Conservation (phyloP, 2,329 filamentous ascomycete genomes). For the Microsporum ferrugineum region DNA sequence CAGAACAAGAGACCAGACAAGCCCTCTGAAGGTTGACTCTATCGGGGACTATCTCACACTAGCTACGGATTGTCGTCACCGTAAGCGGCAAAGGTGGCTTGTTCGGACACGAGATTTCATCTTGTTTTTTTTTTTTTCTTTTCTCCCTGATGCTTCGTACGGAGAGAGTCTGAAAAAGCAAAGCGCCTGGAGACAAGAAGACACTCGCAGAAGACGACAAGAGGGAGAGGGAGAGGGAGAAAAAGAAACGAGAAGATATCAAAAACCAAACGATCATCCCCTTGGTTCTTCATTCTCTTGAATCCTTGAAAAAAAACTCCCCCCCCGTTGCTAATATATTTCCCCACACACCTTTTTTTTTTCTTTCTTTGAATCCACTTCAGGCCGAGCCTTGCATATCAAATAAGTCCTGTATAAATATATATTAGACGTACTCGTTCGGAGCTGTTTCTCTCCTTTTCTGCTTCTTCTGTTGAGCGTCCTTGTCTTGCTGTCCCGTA, state of each 20-base stretch:
- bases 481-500: background rate
- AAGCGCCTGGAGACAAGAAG: background rate
- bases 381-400: background rate
- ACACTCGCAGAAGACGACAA: background rate
- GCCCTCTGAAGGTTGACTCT: slow-evolving; percentile 2
- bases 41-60: slow-evolving; percentile 2
- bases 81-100: slow-evolving; percentile 2
- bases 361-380: background rate
- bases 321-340: background rate
- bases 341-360: background rate
- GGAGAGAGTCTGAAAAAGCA: background rate
- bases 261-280: background rate
- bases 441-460: background rate
- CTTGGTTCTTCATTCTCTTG: background rate
- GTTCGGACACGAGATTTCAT: background rate
- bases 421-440: background rate
- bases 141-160: background rate
- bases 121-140: background rate
- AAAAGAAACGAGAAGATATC: background rate
- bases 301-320: background rate
- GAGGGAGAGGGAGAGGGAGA: background rate
- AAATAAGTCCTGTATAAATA: background rate
- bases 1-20: background rate
- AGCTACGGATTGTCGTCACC: slow-evolving; percentile 1
- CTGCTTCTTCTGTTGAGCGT: background rate